Base-by-base conservation (phyloP, 225 moss, liverwort and hornwort species). In the Pleurozium schreberi region DNA sequence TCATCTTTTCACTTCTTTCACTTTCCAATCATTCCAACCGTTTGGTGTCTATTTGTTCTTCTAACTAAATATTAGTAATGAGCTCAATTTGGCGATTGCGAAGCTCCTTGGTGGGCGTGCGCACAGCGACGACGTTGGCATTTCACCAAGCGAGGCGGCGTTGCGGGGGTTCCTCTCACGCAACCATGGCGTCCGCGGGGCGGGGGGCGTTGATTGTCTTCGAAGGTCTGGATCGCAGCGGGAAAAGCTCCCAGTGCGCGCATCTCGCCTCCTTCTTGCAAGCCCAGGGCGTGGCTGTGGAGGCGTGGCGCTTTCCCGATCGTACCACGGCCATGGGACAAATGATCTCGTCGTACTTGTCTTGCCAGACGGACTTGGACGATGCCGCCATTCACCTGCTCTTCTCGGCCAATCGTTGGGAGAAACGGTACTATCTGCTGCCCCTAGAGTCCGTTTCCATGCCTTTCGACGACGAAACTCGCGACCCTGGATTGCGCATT, bases 401-500 rank as follows among this genome's bases (percentile, higher is more conserved):
- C 83, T 99, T 99, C 91, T 96, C 98, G 57, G 98, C 98, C 45
- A 99, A 99, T 87, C 98, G 98, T 47, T 99, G 97, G 97, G 98
- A 96, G 93, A 99, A 96, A 85, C 92, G 93, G 98, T 97, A 88
- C 38, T 38, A 49, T 20, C 13, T 11, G 4, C 1, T 34, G 13
- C 36, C 68, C 3, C 17, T 53, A 14, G 7, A 33, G 4, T 80
- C 15, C 10, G 7, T 73, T 33, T 45, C 40, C 26, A 22, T 57
- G 53, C 64, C 33, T 64, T 47, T 38, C 38, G 64, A 10, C 22
- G 58, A 22, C 22, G 58, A 58, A 58, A 22, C 58, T 25, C 47
- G 57, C 15, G 18, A 68, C 74, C 11, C 59, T 38, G 52, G 47
- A 43, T 50, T 86, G 49, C 78, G 42, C 17, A 27, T 68, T 80